Evolutionary conservation across 495 filamentous ascomycete species (phyloP), one percentile per base, ranked within the genome.

Genomic region (Penicillium steckii): DNA sequence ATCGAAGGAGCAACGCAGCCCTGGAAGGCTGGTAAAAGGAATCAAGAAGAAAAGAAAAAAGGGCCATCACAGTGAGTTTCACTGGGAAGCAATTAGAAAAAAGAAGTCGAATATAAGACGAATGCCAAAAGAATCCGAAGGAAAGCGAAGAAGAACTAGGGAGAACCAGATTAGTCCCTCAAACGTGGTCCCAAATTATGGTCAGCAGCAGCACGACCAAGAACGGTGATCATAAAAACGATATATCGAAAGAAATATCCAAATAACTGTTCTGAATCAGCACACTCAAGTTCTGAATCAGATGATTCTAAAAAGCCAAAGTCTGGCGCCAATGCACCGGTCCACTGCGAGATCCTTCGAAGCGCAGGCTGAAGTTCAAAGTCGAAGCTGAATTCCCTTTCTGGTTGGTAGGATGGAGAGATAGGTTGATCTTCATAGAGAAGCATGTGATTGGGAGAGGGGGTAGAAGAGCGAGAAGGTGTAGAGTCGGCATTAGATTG

Each of bases 371-470:
- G 38, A 13, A 21, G 21, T 8, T 41, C 38, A 7, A 41, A 8
- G 23, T 41, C 38, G 19, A 41, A 23, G 8, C 2, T 41, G 38
- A 22, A 41, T n/a, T 41, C 38, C 35, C 8, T 15, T 1, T 17
- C 35, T 19, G 35, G 35, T 38, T 19, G 35, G 8, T 19, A 8
- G 13, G 15, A 15, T 15, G 35, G 35, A 9, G 18, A 13, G n/a
- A 19, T 15, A 8, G 0, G 13, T 15, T 38, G 35, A 8, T 47
- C 54, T 4, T 49, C 23, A 15, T 48, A 38, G 3, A 33, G 10
- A 9, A 48, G 29, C 15, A 44, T 52, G 3, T 44, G 48, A 0
- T 22, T 24, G 7, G 56, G 30, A 13, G 19, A 50, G 8, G 56
- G 32, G 5, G 32, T 38, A 41, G 35, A 33, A 10, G 44, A 24